These are phyloP conservation scores for Gelatoporia subvermispora DNA, from an alignment of 768 basidiomycete species.

Conservation along the genomic window DNA sequence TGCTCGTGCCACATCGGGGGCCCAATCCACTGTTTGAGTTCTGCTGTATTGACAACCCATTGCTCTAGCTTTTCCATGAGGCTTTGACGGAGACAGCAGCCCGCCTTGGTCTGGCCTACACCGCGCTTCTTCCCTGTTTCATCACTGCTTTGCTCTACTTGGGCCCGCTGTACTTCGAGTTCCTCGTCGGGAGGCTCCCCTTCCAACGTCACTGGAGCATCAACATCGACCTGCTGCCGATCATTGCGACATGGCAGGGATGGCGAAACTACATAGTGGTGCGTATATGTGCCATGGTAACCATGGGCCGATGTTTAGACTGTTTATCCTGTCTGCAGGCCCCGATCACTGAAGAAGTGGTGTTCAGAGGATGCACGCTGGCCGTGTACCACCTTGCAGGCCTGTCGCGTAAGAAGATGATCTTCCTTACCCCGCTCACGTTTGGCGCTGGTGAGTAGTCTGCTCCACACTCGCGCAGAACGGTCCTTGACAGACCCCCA, in stretches of 20 bases:
- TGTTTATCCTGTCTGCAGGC: conserved; percentile 43
- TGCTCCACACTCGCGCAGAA: background rate
- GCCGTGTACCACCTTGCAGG: conserved; percentile 67
- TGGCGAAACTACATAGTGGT: conserved; percentile 66
- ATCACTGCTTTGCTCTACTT: conserved; percentile 70
- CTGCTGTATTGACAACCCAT: background rate
- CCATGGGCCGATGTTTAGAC: too few species aligned
- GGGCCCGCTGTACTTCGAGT: conserved; percentile 68
- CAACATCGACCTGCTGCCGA: conserved; percentile 30
- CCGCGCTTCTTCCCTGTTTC: conserved; percentile 46
- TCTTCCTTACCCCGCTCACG: conserved; percentile 77
- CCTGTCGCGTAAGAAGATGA: conserved; percentile 49
- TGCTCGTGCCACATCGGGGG: too few species aligned
- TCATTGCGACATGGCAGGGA: conserved; percentile 51
- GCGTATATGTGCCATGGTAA: conserved; percentile 13
- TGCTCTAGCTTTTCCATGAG: background rate
- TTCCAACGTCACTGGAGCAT: conserved; percentile 50
- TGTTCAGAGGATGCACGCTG: conserved; percentile 84
- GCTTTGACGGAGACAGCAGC: conserved; percentile 28
- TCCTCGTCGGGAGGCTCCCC: conserved; percentile 44
- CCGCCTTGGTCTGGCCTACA: conserved; percentile 36
- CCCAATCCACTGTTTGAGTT: background rate
- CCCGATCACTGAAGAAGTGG: conserved; percentile 89
- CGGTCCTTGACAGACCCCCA: conserved; percentile 21
- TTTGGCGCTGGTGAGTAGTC: conserved; percentile 76